Conservation (phyloP, 257 asterid genomes). For the Jacaranda copaia region DNA sequence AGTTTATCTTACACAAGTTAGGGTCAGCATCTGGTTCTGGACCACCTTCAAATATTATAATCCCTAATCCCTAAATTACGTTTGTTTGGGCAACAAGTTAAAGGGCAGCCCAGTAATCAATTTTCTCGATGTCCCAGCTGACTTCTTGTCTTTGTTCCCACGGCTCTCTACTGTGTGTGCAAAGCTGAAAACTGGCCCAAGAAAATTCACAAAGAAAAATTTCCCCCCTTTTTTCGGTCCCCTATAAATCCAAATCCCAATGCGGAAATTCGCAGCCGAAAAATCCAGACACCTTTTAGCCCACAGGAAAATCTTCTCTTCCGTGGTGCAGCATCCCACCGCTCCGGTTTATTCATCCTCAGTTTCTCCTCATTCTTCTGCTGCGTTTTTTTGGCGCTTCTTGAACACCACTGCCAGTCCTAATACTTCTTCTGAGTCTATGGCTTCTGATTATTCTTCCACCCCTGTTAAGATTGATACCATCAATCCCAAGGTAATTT, state of each 20-base stretch:
- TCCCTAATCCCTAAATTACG: neutral
- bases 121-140: neutral
- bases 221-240: neutral
- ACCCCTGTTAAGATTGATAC: conserved; percentile 50
- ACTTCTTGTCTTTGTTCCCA: conserved; percentile 7
- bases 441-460: conserved; percentile 48
- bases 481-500: conserved; percentile 47
- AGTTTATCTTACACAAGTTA: neutral
- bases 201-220: neutral
- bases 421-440: conserved; percentile 39
- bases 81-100: conserved; percentile 19
- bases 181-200: neutral
- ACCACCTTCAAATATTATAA: neutral
- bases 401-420: conserved; percentile 28
- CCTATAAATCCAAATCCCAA: conserved; percentile 15
- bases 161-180: neutral
- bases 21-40: neutral
- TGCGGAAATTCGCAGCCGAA: conserved; percentile 77
- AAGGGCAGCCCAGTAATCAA: neutral
- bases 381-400: conserved; percentile 38
- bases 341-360: conserved; percentile 36
- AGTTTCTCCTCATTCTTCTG: conserved; percentile 7
- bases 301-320: conserved; percentile 30
- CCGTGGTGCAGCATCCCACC: conserved; percentile 43
- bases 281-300: conserved; percentile 51